Base-by-base conservation (phyloP, 139 green algal genomes). In the Tetradesmus obliquus region DNA sequence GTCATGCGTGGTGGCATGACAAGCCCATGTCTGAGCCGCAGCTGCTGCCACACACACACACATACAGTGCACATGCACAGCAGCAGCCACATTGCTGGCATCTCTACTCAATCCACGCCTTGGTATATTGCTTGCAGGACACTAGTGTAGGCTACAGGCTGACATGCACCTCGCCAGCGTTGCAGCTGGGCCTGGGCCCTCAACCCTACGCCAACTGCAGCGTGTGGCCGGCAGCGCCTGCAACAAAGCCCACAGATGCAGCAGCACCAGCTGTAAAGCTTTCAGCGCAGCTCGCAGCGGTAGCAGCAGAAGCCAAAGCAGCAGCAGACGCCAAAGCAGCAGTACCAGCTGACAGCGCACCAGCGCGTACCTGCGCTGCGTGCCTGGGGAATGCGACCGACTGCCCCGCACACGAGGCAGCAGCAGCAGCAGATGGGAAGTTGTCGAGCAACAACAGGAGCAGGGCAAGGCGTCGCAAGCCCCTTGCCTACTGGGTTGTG, bases 131-230 rank as follows among this genome's bases (percentile, higher is more conserved):
- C 84, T 55, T 82, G 69, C 86, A 90, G 86, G 86, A 82, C 54
- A 17, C 69, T 1, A 55, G 51, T 24, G 69, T 55, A 15, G 86
- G 86, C 22, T 90, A 71, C 53, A 13, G 69, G 2, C 5, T 90
- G 51, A 55, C 45, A 3, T 90, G 86, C 86, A 72, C 62, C 51
- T 90, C 86, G 6, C 86, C 86, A 71, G 86, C 86, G 15, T 54
- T 90, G 45, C 45, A 83, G 66, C 54, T 83, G 12, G n/a, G 69
- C 74, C 54, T 90, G 19, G 86, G 86, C 2, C 86, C 86, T 15
- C 86, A 90, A 58, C 86, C 86, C 19, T 54, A 51, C 13, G 86
- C 54, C 66, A 83, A n/a, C 17, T 90, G 86, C 53, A 90, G 74
- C 3, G 86, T 90, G 6, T 90, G 86, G 86, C 24, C 86, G 6